Base-by-base conservation (phyloP, 345 rosid species). In the Turritis glabra region DNA sequence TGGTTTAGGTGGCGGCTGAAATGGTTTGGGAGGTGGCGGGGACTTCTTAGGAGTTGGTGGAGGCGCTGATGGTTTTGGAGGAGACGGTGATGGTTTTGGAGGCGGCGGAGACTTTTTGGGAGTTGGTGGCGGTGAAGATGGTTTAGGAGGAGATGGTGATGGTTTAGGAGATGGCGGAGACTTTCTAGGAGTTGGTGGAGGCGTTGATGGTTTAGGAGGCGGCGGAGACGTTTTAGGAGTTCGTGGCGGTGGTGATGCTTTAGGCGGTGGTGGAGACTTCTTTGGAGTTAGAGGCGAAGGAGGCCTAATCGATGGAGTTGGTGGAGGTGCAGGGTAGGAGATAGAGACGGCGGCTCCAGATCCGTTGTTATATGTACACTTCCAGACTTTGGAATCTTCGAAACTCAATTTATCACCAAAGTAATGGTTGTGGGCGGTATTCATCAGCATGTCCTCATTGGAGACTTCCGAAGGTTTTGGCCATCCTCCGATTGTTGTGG, bases 311-410 rank as follows among this genome's bases (percentile, higher is more conserved):
- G 33, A 40, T 10, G 54, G 64, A 23, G 52, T 41, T 27, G 10
- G 80, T 55, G 61, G 78, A 13, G 91, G 82, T 54, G 51, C 2
- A 52, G 77, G 77, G 47, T 73, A 63, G 2, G 64, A 63, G 11
- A 53, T 64, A 32, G 77, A 73, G 5, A 73, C 2, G 46, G 77
- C 77, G 4, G 46, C 71, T 19, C 70, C 77, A 63, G 77, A 73
- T 27, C 77, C 77, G 11, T 73, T 73, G 47, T 19, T 72, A 52
- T 62, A 52, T 30, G 12, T 11, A 72, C 76, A 72, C 52, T 72
- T 62, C 76, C 44, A 72, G 2, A 52, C 8, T 62, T 72, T 72
- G 9, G 76, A 72, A 40, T 62, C 76, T 51, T 22, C 23, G 0
- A 52, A 38, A 38, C 10, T 29, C 1, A 52, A 40, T 15, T 52